Evolutionary conservation across 2,329 filamentous ascomycete genomes (phyloP), one percentile per base, ranked within the genome.

Genomic region (Nannizziopsis barbatae): DNA sequence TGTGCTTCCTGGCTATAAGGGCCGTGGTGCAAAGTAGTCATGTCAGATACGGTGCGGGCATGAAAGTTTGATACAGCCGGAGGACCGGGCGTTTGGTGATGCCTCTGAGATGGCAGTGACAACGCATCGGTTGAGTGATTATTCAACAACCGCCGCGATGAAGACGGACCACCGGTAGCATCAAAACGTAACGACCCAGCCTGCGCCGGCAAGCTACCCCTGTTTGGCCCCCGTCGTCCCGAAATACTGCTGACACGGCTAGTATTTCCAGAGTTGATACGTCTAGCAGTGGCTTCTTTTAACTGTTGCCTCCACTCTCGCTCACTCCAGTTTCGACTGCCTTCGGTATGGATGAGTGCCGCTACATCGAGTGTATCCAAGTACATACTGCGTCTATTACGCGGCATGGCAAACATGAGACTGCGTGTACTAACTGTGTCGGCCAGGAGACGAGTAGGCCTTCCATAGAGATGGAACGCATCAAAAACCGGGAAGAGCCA

Each of bases 341-440:
- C 86, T 2, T 87, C 77, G 2, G 83, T 82, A 53, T 84, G 75
- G 52, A 98, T 88, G 37, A 96, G 70, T 46, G 76, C 76, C 3
- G 83, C 81, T 12, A 96, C 86, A 61, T 98, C 92, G 49, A 89
- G 68, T 32, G 88, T 80, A 60, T 96, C 92, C 20, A 98, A 70
- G 60, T 96, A 96, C 0, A 90, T 89, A 59, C 94, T 94, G 55
- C 85, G 78, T 46, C 82, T 80, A 57, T 92, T 81, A 57, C 85
- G 86, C 0, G 92, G 90, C 82, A 98, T 93, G 5, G 89, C 92
- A 65, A 96, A 98, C 92, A 98, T 98, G 55, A 98, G 74, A 49
- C 92, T 94, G 40, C 87, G 80, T 3, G 85, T 74, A 65, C 96
- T 89, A 39, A 89, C 76, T 0, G 85, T 83, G 61, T 94, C 94